These are phyloP conservation scores for Hemerocallis citrina DNA, from an alignment of 106 monocot species.

Conservation along the genomic window DNA sequence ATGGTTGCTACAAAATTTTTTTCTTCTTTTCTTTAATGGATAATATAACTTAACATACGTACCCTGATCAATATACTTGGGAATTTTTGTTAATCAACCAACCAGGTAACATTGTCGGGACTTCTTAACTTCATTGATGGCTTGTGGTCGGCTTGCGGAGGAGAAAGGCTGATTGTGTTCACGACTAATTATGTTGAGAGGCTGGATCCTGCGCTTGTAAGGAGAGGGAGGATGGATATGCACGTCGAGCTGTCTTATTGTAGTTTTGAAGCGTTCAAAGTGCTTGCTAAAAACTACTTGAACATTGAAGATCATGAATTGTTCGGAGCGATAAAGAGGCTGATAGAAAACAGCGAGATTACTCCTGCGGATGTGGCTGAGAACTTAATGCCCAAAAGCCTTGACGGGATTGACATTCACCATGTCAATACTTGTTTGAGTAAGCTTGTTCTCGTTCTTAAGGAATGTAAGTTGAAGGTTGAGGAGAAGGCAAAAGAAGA, in stretches of 20 bases:
- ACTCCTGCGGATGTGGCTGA: constrained; percentile 23
- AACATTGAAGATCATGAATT: constrained; percentile 7
- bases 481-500: neutral
- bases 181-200: constrained; percentile 28
- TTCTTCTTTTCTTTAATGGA: too few species aligned
- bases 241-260: constrained; percentile 26
- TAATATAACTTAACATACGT: too few species aligned
- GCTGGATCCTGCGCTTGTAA: constrained; percentile 24
- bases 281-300: constrained; percentile 24
- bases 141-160: constrained; percentile 26
- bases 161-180: constrained; percentile 21
- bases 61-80: too few species aligned
- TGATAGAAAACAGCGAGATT: constrained; percentile 12
- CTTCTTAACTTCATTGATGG: constrained; percentile 33
- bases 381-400: constrained; percentile 18
- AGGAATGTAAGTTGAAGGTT: neutral
- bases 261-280: constrained; percentile 17
- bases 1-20: too few species aligned
- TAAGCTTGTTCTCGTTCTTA: neutral
- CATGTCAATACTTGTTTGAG: neutral
- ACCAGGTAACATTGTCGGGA: constrained; percentile 25
- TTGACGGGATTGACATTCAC: neutral
- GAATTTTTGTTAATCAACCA: too few species aligned
- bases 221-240: constrained; percentile 29
- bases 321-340: constrained; percentile 2